phyloP scores from a whole-genome alignment of 2,329 filamentous ascomycete genomes.

The Metarhizium rileyi region DNA sequence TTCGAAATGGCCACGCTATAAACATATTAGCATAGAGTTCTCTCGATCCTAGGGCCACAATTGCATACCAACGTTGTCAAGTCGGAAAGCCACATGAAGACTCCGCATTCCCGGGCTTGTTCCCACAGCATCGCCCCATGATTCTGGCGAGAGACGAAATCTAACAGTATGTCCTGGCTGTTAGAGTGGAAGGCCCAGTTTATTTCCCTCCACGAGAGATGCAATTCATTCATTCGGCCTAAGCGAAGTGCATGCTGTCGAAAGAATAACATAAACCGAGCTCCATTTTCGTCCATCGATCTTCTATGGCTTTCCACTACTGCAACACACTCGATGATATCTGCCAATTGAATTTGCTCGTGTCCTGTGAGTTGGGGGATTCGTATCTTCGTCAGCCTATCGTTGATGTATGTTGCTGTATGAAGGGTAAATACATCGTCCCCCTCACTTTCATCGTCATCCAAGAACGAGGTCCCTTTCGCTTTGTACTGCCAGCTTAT shows the following conservation, averaged over 20 bases:
- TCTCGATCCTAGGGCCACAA: background rate
- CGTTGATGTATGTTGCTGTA: conserved; percentile 59
- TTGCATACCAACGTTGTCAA: conserved; percentile 58
- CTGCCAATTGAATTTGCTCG: conserved; percentile 76
- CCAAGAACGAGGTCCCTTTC: conserved; percentile 26
- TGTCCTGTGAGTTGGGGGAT: conserved; percentile 73
- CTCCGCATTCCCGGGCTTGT: conserved; percentile 72
- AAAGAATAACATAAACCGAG: conserved; percentile 81
- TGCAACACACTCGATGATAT: conserved; percentile 76
- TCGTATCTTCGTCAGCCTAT: conserved; percentile 64
- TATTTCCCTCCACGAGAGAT: conserved; percentile 70
- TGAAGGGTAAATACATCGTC: conserved; percentile 61
- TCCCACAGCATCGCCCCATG: conserved; percentile 76
- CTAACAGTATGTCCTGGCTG: conserved; percentile 81
- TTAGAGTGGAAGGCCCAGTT: conserved; percentile 77
- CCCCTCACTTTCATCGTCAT: conserved; percentile 37
- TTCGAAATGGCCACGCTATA: conserved; percentile 61
- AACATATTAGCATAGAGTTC: conserved; percentile 7
- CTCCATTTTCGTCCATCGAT: conserved; percentile 84
- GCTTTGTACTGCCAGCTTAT: conserved; percentile 17
- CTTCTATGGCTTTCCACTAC: conserved; percentile 78
- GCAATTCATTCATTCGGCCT: conserved; percentile 51
- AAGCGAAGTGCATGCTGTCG: conserved; percentile 67
- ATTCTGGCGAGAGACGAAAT: conserved; percentile 72
- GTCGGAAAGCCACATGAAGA: conserved; percentile 94